phyloP scores from a whole-genome alignment of 129 eudicot species.

The Gnaphalium uliginosum region DNA sequence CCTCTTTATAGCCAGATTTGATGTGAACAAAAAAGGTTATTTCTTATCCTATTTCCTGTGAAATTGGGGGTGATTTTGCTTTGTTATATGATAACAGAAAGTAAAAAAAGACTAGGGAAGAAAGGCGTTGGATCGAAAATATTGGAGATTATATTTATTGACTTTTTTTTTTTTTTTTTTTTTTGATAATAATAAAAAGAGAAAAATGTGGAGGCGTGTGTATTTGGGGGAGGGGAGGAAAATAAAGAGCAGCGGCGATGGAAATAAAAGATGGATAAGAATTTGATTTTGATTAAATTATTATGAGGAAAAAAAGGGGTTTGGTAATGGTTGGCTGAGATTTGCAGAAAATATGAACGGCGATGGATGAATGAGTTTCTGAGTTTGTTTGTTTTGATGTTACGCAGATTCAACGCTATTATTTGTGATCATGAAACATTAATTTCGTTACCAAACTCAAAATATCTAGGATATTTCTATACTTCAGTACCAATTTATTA shows the following conservation, averaged over 20 bases:
- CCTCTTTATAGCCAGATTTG: slow-evolving; percentile 74
- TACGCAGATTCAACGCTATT: slow-evolving; percentile 2
- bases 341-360: slow-evolving; percentile 38
- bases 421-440: background rate
- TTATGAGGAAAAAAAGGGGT: slow-evolving; percentile 2
- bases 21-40: background rate
- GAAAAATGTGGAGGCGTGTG: background rate
- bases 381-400: slow-evolving; percentile 1
- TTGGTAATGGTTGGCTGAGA: slow-evolving; percentile 39
- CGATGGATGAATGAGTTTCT: slow-evolving; percentile 3
- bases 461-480: background rate
- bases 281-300: too few relatives aligned
- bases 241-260: slow-evolving; percentile 23
- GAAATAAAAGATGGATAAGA: background rate
- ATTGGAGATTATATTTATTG: background rate
- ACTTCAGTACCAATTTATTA: too few relatives aligned
- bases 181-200: background rate
- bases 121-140: slow-evolving; percentile 17
- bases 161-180: too few relatives aligned
- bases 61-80: slow-evolving; percentile 11
- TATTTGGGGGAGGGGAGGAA: slow-evolving; percentile 22
- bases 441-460: background rate
- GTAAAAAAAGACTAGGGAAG: background rate
- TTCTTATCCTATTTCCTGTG: background rate
- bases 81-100: background rate